Evolutionary conservation across 768 basidiomycete species (phyloP), one percentile per base, ranked within the genome.

Genomic region (Auriscalpium vulgare): DNA sequence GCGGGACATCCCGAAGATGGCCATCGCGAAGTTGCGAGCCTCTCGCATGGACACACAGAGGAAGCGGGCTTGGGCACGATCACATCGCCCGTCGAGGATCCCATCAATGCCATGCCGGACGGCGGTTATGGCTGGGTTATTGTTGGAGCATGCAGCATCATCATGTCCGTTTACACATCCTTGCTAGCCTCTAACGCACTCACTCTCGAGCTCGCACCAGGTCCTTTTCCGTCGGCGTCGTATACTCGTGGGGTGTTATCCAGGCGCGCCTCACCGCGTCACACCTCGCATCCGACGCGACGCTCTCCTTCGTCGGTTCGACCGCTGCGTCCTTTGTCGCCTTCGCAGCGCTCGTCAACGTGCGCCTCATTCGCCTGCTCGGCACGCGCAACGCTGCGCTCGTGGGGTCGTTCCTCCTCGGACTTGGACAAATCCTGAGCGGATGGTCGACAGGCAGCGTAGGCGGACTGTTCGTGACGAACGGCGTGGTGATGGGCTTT

Each of bases 51-150:
- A 5, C 29, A 5, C 7, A 29, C 29, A 29, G 29, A 29, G 29
- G 29, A 29, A 29, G 29, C 29, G 29, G 29, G 29, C 29, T 29
- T 29, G 29, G 5, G 29, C 29, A 29, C 29, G 29, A 29, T 29
- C 29, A 29, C 29, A 29, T 29, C 29, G 29, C 4, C 29, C 29
- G 29, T 29, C 29, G 29, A 29, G 29, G 29, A 29, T 29, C 29
- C 29, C 2, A 29, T 5, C 29, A 29, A 7, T 29, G 29, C 29
- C 29, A 29, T 64, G 10, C 69, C 68, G 8, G 69, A 71, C 21
- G 67, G 69, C 4, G 67, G 67, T n/a, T 69, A 70, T 37, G 69
- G 66, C 19, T 72, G 69, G 67, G 65, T 66, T 2, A 62, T 71
- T 13, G 64, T 71, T 40, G 65, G 64, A 13, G 64, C 61, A 2